Base-by-base conservation (phyloP, 164 flowering plant species). In the Nymphaea thermarum region DNA sequence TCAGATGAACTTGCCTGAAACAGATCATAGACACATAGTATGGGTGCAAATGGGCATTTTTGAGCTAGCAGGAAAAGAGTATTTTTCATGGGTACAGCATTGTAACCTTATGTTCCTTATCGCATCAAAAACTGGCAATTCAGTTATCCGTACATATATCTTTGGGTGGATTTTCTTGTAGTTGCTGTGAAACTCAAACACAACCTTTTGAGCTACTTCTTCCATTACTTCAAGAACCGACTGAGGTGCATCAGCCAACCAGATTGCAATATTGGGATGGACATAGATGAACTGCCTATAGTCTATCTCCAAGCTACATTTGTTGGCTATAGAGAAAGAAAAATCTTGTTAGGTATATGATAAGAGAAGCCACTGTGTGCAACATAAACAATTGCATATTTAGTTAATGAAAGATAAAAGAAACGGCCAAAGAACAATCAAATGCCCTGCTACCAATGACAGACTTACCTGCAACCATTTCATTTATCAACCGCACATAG, bases 241-340 rank as follows among this genome's bases (percentile, higher is more conserved):
- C 14, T 51, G 57, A 47, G 99, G 99, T 44, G 99, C 98, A 88
- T 94, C 99, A 71, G 96, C 99, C 67, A 94, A 83, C 99, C 99
- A 94, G 66, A 94, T 94, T n/a, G 99, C 99, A 79, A 94, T 91
- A 75, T 92, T 94, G 36, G 98, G 99, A 77, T 88, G 96, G 51
- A 83, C 71, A 77, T 80, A 84, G 69, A 90, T 94, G 74, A 94
- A 94, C 55, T 94, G 92, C 62, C 86, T 94, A 80, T 90, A 94
- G 74, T 94, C 96, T 63, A 94, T 88, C 90, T 91, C 98, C 87
- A 94, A 83, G 75, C 99, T 94, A 66, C 99, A 94, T 74, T 80
- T 88, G 67, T 94, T 91, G 74, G 89, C 99, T 94, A 92, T 81
- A 81, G 17, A 15, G 60, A 12, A 68, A 16, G 61, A 16, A 71